Conservation (phyloP, 768 basidiomycete genomes). For the Suillus alpinus region DNA sequence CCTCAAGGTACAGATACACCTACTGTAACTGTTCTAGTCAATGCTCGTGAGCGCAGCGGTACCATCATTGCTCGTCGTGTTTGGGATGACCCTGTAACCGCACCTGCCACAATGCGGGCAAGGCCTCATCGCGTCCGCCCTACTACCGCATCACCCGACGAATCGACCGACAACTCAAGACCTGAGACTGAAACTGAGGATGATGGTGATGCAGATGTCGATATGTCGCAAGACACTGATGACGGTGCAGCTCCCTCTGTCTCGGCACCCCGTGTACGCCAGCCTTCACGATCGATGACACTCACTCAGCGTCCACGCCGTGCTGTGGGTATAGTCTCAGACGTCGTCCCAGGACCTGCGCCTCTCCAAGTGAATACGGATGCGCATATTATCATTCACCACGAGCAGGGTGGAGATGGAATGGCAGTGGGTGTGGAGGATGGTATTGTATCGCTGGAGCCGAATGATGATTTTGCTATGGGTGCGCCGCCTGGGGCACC, state of each 20-base stretch:
- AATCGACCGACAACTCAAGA: conserved; percentile 50
- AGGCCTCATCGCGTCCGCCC: conserved; percentile 30
- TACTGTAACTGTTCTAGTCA: conserved; percentile 57
- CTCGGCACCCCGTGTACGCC: conserved; percentile 32
- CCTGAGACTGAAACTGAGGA: conserved; percentile 80
- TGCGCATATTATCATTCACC: conserved; percentile 52
- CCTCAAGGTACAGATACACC: conserved; percentile 60
- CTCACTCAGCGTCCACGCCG: conserved; percentile 35
- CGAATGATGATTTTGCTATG: conserved; percentile 88
- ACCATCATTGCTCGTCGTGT: conserved; percentile 67
- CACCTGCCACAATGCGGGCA: conserved; percentile 24
- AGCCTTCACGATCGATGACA: conserved; percentile 29
- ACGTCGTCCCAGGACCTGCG: conserved; percentile 30
- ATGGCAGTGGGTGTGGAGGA: conserved; percentile 61
- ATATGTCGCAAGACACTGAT: conserved; percentile 41
- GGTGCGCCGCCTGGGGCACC: conserved; percentile 91
- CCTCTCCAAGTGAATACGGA: conserved; percentile 42
- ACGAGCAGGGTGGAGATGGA: conserved; percentile 40
- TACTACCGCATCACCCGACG: conserved; percentile 38
- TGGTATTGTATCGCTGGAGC: conserved; percentile 71
- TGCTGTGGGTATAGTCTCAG: conserved; percentile 48
- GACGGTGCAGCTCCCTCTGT: conserved; percentile 22
- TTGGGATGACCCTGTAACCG: conserved; percentile 45
- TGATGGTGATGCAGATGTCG: conserved; percentile 56
- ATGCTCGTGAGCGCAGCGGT: conserved; percentile 67